Base-by-base conservation (phyloP, 371 early-diverging fungal genomes). In the Rhizomucor miehei region DNA sequence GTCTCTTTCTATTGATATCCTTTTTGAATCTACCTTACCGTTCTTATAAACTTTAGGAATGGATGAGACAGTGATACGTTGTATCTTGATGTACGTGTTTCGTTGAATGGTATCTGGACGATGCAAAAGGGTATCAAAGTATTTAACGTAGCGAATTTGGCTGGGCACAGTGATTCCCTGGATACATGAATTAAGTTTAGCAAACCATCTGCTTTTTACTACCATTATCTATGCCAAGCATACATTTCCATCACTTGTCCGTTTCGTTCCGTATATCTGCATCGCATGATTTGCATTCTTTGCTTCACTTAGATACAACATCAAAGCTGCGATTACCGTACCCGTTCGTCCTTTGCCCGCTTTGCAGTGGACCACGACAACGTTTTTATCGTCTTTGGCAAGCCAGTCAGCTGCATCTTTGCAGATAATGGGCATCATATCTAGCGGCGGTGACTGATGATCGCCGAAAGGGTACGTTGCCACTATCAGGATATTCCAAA, bases 281-380 rank as follows among this genome's bases (percentile, higher is more conserved):
- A 89, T 77, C 16, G 86, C 86, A 16, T 80, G 82, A 11, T 63
- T 60, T 0, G 84, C 75, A 39, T 67, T 66, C 0, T 43, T 35
- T 1, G 63, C 73, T 14, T 60, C 51, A 8, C 79, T 68, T 12
- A 73, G 54, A 49, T 77, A 74, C 1, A 89, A 55, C 37, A 90
- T 60, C 20, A 83, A 67, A 3, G 84, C 60, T 34, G 86, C 80
- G 20, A 89, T 67, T 69, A 89, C 81, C 9, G 82, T 79, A 3
- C 90, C 90, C 6, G 90, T 90, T 14, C 90, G 67, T 5, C 90
- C 90, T 53, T 90, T 90, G 10, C 89, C 90, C 17, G 90, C 90
- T 57, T 89, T 89, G 56, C 90, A 90, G 57, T 90, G 90, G 6
- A 90, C 67, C 1, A 77, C 89, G 0, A 85, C 87, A 9, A 87